A percentile compares a stretch with the other conserved stretches of the same genome.
phyloP scores from a whole-genome alignment of 371 early-diverging fungal genomes.

The Mucor circinelloides region DNA sequence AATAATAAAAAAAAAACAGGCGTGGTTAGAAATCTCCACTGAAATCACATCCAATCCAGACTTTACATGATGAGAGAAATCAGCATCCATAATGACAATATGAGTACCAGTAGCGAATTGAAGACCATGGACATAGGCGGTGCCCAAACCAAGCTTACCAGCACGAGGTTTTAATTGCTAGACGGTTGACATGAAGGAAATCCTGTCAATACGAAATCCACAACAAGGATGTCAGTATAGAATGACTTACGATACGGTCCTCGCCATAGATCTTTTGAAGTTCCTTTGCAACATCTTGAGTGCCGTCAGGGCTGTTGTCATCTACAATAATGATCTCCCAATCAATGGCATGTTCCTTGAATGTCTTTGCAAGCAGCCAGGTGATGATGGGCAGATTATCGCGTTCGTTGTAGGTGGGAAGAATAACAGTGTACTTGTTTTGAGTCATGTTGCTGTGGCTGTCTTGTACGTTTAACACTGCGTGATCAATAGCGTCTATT shows the following conservation, averaged over 20 bases:
- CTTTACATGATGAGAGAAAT: constrained; percentile 96
- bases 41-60: neutral
- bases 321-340: constrained; percentile 99
- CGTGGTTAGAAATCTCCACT: neutral
- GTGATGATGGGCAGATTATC: constrained; percentile 95
- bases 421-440: constrained; percentile 85
- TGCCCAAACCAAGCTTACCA: constrained; percentile 95
- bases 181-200: neutral
- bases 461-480: constrained; percentile 45
- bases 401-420: constrained; percentile 99
- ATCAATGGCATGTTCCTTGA: constrained; percentile 80
- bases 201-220: neutral
- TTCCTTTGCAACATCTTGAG: constrained; percentile 90
- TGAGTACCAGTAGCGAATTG: constrained; percentile 93
- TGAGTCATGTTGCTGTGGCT: constrained; percentile 24
- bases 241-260: constrained; percentile 75
- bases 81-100: constrained; percentile 99
- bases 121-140: constrained; percentile 97
- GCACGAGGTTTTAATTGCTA: constrained; percentile 88
- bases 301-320: constrained; percentile 99
- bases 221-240: neutral
- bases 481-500: constrained; percentile 28
- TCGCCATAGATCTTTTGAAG: constrained; percentile 87
- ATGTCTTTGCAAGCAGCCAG: constrained; percentile 88
- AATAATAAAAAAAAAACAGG: neutral